Base-by-base conservation (phyloP, 2,329 filamentous ascomycete species). In the Talaromyces sp. region DNA sequence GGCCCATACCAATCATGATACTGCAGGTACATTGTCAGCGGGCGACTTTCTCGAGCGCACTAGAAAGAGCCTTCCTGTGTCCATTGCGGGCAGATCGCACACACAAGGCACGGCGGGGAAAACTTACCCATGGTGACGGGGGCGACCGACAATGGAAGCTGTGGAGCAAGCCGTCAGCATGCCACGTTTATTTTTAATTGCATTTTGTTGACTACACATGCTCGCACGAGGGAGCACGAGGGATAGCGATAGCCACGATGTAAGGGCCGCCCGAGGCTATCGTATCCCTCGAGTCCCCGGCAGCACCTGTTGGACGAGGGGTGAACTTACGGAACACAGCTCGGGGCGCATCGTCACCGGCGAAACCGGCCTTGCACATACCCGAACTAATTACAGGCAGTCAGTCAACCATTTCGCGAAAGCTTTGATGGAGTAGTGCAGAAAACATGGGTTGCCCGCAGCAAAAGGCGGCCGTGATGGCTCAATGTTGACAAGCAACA, bases 291-390 rank as follows among this genome's bases (percentile, higher is more conserved):
- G 51, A 42, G 15, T 54, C 36, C 42, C 58, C 49, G 61, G 42
- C 60, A 54, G 54, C 17, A 39, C 36, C 6, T 39, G 15, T n/a
- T 39, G 56, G 36, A 58, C 53, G 25, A 67, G 70, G 68, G 69
- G 66, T 69, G 33, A 52, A 93, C 93, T 96, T 90, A 98, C 93
- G 95, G 89, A 99, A 99, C 80, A 99, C 95, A 84, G 95, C 95
- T 88, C 95, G 89, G 81, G 95, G 95, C 84, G 95, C 95, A 90
- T 99, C 95, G 80, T 99, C 95, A 92, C 95, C 95, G 86, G 95
- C 95, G 85, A 99, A 99, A 93, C 95, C 95, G 90, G 95, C 95
- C 88, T 99, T 99, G 86, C 95, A 99, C 95, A 99, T 98, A 88
- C 95, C 95, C 84, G 95, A 98, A 89, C 93, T 98, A 81, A 75